A percentile compares a stretch with the other conserved stretches of the same genome.
Conservation (phyloP, 1,284 basidiomycete genomes). For the Rhodofomes roseus region DNA sequence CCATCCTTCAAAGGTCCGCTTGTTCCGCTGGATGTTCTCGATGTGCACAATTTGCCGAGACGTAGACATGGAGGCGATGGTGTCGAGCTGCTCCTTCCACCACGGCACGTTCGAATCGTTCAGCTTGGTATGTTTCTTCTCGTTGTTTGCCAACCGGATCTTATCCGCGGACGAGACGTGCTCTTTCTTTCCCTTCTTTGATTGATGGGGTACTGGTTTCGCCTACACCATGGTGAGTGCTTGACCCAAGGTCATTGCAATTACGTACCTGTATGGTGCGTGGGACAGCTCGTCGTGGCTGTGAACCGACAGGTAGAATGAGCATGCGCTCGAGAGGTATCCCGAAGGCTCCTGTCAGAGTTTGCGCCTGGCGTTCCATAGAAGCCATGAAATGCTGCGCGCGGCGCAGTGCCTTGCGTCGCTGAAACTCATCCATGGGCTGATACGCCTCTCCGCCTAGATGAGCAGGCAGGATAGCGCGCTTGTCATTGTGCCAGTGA, state of each 20-base stretch:
- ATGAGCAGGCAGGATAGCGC: conserved; percentile 49
- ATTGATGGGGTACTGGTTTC: conserved; percentile 6
- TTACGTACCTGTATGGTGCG: not conserved
- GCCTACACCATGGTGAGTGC: conserved; percentile 5
- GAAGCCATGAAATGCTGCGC: conserved; percentile 55
- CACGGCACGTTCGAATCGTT: conserved; percentile 37
- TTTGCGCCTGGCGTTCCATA: conserved; percentile 56
- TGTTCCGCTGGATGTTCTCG: conserved; percentile 39
- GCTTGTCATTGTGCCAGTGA: conserved; percentile 57
- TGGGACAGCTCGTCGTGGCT: conserved; percentile 10
- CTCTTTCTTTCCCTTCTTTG: conserved; percentile 29
- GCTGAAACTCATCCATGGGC: conserved; percentile 31
- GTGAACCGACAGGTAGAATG: conserved; percentile 38
- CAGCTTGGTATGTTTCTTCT: conserved; percentile 39
- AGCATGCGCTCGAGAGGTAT: conserved; percentile 45
- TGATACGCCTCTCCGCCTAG: conserved; percentile 43
- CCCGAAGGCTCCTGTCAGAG: conserved; percentile 60
- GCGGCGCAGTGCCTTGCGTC: conserved; percentile 34
- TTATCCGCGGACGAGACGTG: conserved; percentile 35
- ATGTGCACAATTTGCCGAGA: conserved; percentile 31
- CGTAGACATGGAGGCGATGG: conserved; percentile 28
- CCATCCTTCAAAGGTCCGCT: conserved; percentile 36
- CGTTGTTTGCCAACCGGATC: conserved; percentile 41
- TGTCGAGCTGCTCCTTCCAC: conserved; percentile 46
- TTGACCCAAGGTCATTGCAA: not conserved